Evolutionary conservation across 768 basidiomycete genomes (phyloP), one percentile per base, ranked within the genome.

Genomic region (Lentinula boryana): DNA sequence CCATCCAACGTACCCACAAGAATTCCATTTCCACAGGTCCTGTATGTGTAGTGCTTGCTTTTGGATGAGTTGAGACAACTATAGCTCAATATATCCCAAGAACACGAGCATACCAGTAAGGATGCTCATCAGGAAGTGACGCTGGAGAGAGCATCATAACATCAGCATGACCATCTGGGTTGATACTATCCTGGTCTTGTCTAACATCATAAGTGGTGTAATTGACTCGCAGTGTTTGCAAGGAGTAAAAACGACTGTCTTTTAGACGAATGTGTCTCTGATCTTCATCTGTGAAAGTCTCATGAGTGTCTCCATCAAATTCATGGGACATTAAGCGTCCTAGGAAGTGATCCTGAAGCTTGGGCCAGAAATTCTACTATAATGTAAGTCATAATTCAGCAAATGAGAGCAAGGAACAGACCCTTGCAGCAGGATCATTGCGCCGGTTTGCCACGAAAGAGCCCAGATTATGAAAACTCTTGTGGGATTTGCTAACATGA

Each of bases 1-100:
- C 69, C 48, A 77, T 69, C 75, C 78, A 78, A 0, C 68, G 65
- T 0, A 83, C 76, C 67, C 75, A 81, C 1, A 82, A 62, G n/a
- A 82, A 72, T 1, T 77, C 70, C 65, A 81, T 73, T 0, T 38
- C 38, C 15, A 10, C 10, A 10, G 38, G 38, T 3, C 38, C 38
- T 38, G 38, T 2, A 38, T 4, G 15, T 2, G 4, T 15, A 3
- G 38, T 38, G 10, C 38, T 38, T 1, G 38, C 38, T 10, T 10
- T 9, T 1, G 38, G 38, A 13, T 38, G 38, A 10, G 38, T 12
- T 38, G 38, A 38, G 4, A 38, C 15, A 3, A 38, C 38, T 15
- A 10, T 9, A 3, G 15, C 38, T 15, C 38, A 70, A 38, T 60
- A 64, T 54, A 72, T n/a, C 12, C 63, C 12, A 51, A 68, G 64